phyloP scores from a whole-genome alignment of 2,329 filamentous ascomycete species.

The Aulographum hederae region DNA sequence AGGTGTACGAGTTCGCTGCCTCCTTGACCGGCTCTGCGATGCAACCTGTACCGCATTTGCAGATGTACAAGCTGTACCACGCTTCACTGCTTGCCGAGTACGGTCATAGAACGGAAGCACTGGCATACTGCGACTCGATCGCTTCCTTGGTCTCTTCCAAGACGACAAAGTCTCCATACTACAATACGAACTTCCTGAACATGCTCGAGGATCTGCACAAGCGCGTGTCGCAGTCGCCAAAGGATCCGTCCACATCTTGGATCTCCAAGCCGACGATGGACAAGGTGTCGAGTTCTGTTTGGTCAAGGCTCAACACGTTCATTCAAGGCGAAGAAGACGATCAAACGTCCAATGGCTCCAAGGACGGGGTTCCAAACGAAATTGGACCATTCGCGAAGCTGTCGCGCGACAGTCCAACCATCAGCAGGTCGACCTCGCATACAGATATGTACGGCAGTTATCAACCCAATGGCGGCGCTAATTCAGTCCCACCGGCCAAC shows the following conservation, averaged over 20 bases:
- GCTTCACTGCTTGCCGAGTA: slow-evolving; percentile 70
- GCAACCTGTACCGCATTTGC: slow-evolving; percentile 51
- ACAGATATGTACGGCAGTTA: slow-evolving; percentile 58
- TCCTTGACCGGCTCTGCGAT: slow-evolving; percentile 37
- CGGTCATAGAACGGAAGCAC: slow-evolving; percentile 64
- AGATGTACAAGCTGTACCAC: slow-evolving; percentile 82
- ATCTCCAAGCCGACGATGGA: slow-evolving; percentile 92
- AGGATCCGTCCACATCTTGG: slow-evolving; percentile 62
- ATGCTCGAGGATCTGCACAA: slow-evolving; percentile 70
- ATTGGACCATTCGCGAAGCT: slow-evolving; percentile 69
- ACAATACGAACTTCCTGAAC: slow-evolving; percentile 55
- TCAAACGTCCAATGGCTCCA: slow-evolving; percentile 36
- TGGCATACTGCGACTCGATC: slow-evolving; percentile 83
- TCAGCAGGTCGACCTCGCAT: slow-evolving; percentile 40
- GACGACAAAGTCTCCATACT: slow-evolving; percentile 72
- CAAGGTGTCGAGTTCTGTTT: slow-evolving; percentile 80
- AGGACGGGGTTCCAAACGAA: slow-evolving; percentile 36
- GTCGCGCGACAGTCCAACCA: slow-evolving; percentile 38
- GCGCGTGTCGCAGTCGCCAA: slow-evolving; percentile 69
- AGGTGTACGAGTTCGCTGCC: slow-evolving; percentile 83
- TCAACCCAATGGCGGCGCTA: slow-evolving; percentile 13
- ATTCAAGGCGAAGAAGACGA: slow-evolving; percentile 80
- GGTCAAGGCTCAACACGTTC: slow-evolving; percentile 91
- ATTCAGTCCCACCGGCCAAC: slow-evolving; percentile 18
- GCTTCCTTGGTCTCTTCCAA: slow-evolving; percentile 56